Percentiles rank a stretch among this genome's conserved stretches.
These are phyloP conservation scores for Coffea eugenioides DNA, from an alignment of 257 asterid species.

Conservation along the genomic window DNA sequence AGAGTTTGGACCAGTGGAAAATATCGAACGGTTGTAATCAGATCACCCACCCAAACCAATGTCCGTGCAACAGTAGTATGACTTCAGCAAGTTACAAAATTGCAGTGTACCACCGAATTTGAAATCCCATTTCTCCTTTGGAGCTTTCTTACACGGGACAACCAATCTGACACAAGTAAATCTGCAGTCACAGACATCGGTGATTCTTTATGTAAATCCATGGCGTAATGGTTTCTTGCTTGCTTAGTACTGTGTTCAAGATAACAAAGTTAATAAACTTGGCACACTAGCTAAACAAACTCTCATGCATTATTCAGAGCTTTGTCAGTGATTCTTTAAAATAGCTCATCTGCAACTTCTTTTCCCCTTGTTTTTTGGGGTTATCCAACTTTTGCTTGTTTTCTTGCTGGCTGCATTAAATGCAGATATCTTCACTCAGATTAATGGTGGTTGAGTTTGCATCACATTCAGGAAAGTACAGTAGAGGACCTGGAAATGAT, in stretches of 20 bases:
- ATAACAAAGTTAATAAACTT: background rate
- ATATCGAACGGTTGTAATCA: conserved; percentile 9
- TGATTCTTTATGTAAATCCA: background rate
- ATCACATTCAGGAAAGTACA: background rate
- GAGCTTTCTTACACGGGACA: conserved; percentile 35
- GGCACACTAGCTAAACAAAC: background rate
- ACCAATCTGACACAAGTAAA: conserved; percentile 16
- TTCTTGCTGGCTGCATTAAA: background rate
- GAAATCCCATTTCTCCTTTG: conserved; percentile 6
- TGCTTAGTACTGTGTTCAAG: background rate
- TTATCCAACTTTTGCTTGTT: background rate
- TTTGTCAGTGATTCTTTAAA: background rate
- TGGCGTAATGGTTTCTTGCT: background rate
- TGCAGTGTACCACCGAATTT: conserved; percentile 1
- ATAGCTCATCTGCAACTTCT: background rate
- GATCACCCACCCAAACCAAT: background rate
- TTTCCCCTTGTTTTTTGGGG: background rate
- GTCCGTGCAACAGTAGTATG: background rate
- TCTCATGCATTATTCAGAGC: background rate
- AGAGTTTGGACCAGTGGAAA: background rate
- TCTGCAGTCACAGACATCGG: background rate
- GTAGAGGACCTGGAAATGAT: conserved; percentile 1
- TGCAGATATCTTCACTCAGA: conserved; percentile 2
- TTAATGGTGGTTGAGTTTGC: conserved; percentile 12
- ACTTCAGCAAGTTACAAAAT: background rate